These are phyloP conservation scores for Boletus sensibilis DNA, from an alignment of 768 basidiomycete genomes.

Conservation along the genomic window DNA sequence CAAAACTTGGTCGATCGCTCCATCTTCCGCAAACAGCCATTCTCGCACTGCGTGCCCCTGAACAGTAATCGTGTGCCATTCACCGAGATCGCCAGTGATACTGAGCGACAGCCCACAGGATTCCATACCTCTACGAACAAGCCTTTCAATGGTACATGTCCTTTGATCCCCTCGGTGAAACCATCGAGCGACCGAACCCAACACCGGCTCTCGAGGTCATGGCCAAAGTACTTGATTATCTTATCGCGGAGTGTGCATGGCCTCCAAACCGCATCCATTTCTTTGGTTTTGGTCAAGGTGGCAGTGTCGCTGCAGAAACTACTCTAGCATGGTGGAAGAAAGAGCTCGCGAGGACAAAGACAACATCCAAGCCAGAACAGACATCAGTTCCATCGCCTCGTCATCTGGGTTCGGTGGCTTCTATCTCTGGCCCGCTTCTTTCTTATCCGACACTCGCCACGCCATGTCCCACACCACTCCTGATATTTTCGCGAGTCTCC, in stretches of 20 bases:
- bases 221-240: conserved; percentile 49
- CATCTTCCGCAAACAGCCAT: conserved; percentile 89
- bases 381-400: conserved; percentile 6
- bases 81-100: not conserved
- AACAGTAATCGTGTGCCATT: conserved; percentile 51
- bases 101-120: conserved; percentile 40
- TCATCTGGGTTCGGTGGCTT: conserved; percentile 65
- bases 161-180: conserved; percentile 77
- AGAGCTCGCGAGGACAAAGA: conserved; percentile 18
- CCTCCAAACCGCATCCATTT: conserved; percentile 68
- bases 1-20: conserved; percentile 65
- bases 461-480: conserved; percentile 57
- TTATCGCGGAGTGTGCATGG: conserved; percentile 66
- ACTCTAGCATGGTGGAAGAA: conserved; percentile 56
- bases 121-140: conserved; percentile 76
- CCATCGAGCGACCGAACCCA: conserved; percentile 70
- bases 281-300: conserved; percentile 89
- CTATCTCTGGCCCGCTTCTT: conserved; percentile 70
- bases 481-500: conserved; percentile 55
- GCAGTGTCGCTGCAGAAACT: conserved; percentile 70
- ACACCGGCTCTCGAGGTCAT: conserved; percentile 62
- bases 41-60: conserved; percentile 77
- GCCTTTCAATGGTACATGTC: conserved; percentile 87
- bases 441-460: conserved; percentile 67
- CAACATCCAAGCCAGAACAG: conserved; percentile 10